phyloP scores from a whole-genome alignment of 257 asterid genomes.

The Jacaranda mimosifolia region DNA sequence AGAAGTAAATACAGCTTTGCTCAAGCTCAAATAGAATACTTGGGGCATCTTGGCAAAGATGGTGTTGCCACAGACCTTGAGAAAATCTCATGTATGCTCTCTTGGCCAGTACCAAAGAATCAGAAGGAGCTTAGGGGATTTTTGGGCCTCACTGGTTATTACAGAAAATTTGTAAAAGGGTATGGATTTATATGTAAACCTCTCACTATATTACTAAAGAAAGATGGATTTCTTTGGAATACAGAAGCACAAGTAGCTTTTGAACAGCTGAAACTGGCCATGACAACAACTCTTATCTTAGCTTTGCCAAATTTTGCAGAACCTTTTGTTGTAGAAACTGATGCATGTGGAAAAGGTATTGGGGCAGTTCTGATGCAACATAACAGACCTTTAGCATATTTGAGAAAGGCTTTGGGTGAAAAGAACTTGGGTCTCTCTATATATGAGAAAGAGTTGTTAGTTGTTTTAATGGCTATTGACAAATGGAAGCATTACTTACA shows the following conservation, averaged over 20 bases:
- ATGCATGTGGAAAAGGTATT: background rate
- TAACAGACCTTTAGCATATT: too few relatives aligned
- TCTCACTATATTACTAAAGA: background rate
- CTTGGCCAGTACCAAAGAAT: background rate
- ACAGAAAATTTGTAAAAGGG: background rate
- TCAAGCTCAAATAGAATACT: background rate
- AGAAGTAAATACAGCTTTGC: background rate
- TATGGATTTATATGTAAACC: background rate
- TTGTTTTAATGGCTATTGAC: background rate
- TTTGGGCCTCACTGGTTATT: background rate
- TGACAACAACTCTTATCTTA: background rate
- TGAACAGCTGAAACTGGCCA: background rate
- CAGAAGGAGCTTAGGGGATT: background rate
- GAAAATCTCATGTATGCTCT: background rate
- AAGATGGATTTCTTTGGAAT: background rate
- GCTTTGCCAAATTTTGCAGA: background rate
- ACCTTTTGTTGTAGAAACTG: background rate
- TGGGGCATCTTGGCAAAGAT: background rate
- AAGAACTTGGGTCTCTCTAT: too few relatives aligned
- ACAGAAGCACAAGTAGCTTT: background rate
- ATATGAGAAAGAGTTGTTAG: background rate
- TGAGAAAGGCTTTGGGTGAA: too few relatives aligned
- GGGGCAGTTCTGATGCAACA: background rate
- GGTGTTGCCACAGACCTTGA: background rate
- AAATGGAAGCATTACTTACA: background rate